These are phyloP conservation scores for Zygosaccharomyces rouxii DNA, from an alignment of 805 yeast species.

Conservation along the genomic window DNA sequence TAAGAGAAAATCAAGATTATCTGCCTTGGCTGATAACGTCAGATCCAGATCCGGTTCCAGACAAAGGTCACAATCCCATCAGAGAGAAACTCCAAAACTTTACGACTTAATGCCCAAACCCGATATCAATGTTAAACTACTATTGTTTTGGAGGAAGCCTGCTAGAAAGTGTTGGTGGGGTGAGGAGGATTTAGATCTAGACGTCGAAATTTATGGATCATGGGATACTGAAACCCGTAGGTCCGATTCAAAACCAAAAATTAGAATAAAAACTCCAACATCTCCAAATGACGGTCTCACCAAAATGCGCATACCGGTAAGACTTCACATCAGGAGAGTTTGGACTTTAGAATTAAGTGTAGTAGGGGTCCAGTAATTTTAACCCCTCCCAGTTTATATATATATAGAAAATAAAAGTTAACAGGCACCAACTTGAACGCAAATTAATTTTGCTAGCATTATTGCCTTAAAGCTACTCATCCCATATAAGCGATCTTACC, in stretches of 20 bases:
- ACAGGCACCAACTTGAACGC: not conserved
- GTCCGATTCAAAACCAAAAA: not conserved
- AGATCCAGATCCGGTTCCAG: constrained; percentile 58
- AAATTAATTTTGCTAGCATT: too few species aligned
- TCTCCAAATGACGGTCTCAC: constrained; percentile 11
- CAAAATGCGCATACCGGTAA: constrained; percentile 42
- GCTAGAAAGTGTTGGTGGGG: constrained; percentile 99
- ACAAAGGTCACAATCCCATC: constrained; percentile 38
- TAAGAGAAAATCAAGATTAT: constrained; percentile 52
- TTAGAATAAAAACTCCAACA: constrained; percentile 9
- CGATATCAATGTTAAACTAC: constrained; percentile 52
- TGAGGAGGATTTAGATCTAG: constrained; percentile 48
- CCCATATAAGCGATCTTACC: not conserved
- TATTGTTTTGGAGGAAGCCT: constrained; percentile 94
- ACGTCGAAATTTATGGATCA: constrained; percentile 33
- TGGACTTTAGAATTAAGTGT: constrained; percentile 96
- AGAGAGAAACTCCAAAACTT: constrained; percentile 27
- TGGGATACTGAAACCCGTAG: constrained; percentile 13
- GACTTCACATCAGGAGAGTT: constrained; percentile 84
- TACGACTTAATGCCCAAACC: constrained; percentile 36
- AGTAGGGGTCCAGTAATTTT: constrained; percentile 58
- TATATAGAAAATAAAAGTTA: constrained; percentile 1
- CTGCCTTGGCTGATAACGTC: constrained; percentile 56
- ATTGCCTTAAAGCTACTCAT: too few species aligned
- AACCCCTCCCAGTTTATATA: not conserved